These are phyloP conservation scores for Thelephora terrestris DNA, from an alignment of 1,284 basidiomycete species.

Conservation along the genomic window DNA sequence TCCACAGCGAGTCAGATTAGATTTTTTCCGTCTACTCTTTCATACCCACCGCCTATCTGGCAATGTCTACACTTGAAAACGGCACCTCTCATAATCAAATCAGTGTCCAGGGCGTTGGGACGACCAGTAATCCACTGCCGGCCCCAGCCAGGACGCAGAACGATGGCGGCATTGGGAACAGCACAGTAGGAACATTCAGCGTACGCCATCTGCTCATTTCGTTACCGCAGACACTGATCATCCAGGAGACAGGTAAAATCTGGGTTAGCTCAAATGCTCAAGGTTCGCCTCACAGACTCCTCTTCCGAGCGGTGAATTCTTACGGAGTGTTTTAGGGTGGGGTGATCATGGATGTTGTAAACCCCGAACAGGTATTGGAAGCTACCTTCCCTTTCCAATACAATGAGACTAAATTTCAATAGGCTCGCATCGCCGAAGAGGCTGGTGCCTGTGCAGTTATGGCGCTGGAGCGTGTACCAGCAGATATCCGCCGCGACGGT, in stretches of 20 bases:
- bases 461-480: constrained; percentile 93
- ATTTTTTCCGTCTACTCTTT: too few relatives aligned
- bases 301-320: not conserved
- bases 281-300: constrained; percentile 38
- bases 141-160: constrained; percentile 50
- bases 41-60: too few relatives aligned
- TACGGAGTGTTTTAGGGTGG: constrained; percentile 44
- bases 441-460: constrained; percentile 98
- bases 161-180: constrained; percentile 43
- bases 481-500: constrained; percentile 85
- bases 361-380: constrained; percentile 59
- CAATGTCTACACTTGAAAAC: constrained; percentile 5
- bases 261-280: constrained; percentile 91
- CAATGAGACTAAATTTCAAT: constrained; percentile 7
- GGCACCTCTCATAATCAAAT: constrained; percentile 15
- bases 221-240: constrained; percentile 4
- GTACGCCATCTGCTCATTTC: constrained; percentile 29
- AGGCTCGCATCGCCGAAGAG: constrained; percentile 96
- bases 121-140: constrained; percentile 25
- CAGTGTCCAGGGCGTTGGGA: constrained; percentile 19
- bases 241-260: constrained; percentile 66
- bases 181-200: constrained; percentile 75
- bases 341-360: constrained; percentile 91
- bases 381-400: not conserved
- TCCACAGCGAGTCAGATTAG: too few relatives aligned